These are phyloP conservation scores for Malassezia restricta DNA, from an alignment of 1,284 basidiomycete genomes.

Conservation along the genomic window DNA sequence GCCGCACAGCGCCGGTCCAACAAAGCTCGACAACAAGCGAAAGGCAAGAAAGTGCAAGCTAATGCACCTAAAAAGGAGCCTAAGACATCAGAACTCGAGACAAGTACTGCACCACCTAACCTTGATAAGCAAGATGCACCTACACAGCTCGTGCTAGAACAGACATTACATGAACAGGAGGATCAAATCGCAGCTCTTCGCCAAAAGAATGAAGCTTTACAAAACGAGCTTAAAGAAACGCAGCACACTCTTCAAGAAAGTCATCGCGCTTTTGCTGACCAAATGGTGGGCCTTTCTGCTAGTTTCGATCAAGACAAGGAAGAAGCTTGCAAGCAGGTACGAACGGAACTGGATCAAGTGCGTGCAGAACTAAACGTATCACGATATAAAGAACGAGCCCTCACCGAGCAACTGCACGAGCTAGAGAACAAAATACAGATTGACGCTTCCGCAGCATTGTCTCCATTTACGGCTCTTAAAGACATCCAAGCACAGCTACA, in stretches of 20 bases:
- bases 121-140: too few species aligned
- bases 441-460: not conserved
- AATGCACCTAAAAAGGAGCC: too few species aligned
- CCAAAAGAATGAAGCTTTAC: not conserved
- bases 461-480: not conserved
- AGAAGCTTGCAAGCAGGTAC: not conserved
- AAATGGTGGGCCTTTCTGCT: slow-evolving; percentile 3
- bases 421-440: not conserved
- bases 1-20: not conserved
- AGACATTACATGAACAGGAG: not conserved
- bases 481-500: not conserved
- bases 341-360: not conserved
- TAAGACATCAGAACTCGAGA: too few species aligned
- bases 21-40: not conserved
- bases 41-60: not conserved
- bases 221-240: slow-evolving; percentile 2
- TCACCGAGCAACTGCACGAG: not conserved
- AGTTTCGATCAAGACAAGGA: slow-evolving; percentile 1
- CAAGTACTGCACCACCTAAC: too few species aligned
- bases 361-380: not conserved
- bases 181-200: not conserved
- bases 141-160: too few species aligned
- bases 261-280: slow-evolving; percentile 14
- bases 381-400: not conserved
- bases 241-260: slow-evolving; percentile 11